Conservation (phyloP, 2,329 filamentous ascomycete species). For the Teratosphaeria pseudoeucalypti region DNA sequence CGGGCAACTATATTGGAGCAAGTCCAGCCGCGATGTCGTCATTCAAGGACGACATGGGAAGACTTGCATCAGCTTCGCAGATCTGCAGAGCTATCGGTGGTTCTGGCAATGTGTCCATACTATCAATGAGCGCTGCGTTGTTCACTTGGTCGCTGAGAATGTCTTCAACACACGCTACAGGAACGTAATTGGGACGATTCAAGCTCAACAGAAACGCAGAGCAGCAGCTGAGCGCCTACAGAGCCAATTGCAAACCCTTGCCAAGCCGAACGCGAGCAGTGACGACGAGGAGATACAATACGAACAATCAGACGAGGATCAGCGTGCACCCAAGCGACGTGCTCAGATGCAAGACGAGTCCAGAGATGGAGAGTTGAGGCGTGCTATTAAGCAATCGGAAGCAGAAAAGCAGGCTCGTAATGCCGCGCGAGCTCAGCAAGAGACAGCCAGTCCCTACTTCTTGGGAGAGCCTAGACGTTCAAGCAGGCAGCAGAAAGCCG, state of each 20-base stretch:
- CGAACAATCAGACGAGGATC: neutral
- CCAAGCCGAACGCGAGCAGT: neutral
- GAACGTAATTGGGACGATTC: neutral
- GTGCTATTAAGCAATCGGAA: neutral
- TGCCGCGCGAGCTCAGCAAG: neutral
- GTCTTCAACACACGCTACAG: neutral
- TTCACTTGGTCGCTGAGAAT: neutral
- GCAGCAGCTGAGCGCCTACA: neutral
- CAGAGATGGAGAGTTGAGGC: neutral
- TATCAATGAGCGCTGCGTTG: neutral
- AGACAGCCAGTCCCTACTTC: neutral
- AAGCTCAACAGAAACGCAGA: neutral
- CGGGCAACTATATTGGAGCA: neutral
- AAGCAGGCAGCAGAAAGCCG: neutral
- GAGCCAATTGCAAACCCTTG: neutral
- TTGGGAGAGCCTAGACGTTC: neutral
- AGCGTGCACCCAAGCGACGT: neutral
- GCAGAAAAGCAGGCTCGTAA: neutral
- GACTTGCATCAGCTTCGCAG: conserved; percentile 6
- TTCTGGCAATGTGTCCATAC: neutral
- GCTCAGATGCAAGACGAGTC: neutral
- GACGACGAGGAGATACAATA: neutral
- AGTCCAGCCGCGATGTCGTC: neutral
- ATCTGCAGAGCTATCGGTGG: conserved; percentile 1
- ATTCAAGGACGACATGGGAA: conserved; percentile 2